phyloP scores from a whole-genome alignment of 2,329 filamentous ascomycete species.

The Verticillium nonalfalfae region DNA sequence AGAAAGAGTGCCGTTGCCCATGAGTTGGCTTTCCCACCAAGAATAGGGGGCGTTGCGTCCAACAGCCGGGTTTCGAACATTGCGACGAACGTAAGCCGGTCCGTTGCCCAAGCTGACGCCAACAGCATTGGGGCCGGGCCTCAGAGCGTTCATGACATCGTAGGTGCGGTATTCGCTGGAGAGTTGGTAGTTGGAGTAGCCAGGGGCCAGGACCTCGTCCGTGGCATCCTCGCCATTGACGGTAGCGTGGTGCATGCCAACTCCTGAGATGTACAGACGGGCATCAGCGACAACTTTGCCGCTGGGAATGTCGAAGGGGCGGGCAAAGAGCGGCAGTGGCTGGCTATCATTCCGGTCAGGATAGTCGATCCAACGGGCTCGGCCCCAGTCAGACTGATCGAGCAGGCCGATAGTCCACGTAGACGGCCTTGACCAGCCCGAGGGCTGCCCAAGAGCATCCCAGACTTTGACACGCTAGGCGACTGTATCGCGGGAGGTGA shows the following conservation, averaged over 20 bases:
- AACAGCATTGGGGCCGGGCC: constrained; percentile 1
- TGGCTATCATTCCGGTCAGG: constrained; percentile 2
- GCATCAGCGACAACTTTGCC: constrained; percentile 1
- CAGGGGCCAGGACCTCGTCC: constrained; percentile 6
- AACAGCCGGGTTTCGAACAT: constrained; percentile 2
- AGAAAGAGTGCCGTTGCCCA: constrained; percentile 2
- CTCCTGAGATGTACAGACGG: constrained; percentile 2
- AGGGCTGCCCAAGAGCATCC: constrained; percentile 1
- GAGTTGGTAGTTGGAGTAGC: constrained; percentile 7
- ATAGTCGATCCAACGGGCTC: constrained; percentile 3
- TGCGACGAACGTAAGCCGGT: constrained; percentile 4
- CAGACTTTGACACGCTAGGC: constrained; percentile 4
- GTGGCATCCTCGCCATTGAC: constrained; percentile 6
- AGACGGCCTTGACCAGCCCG: constrained; percentile 4
- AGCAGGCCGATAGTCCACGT: constrained; percentile 5
- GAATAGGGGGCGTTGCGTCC: constrained; percentile 4
- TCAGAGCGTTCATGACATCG: neutral
- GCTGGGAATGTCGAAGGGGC: constrained; percentile 1
- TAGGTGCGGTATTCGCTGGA: constrained; percentile 7
- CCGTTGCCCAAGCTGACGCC: constrained; percentile 5
- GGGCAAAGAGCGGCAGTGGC: neutral
- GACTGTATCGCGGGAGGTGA: constrained; percentile 1
- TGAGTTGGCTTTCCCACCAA: constrained; percentile 7
- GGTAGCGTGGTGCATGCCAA: constrained; percentile 5
- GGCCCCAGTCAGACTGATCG: constrained; percentile 3